Base-by-base conservation (phyloP, 192 early-diverging fungal genomes). In the Coemansia sp. region DNA sequence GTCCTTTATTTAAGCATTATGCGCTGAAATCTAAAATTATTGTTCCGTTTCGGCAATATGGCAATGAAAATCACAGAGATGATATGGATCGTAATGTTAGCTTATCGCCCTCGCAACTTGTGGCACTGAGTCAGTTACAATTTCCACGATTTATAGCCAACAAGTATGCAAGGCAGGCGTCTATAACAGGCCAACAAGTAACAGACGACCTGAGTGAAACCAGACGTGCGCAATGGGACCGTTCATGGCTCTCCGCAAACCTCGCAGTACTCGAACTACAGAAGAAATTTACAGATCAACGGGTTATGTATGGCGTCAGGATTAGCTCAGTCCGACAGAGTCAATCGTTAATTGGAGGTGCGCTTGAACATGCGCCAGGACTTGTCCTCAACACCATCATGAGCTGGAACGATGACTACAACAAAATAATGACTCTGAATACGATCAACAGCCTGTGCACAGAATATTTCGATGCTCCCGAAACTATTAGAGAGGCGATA, bases 71-170 rank as follows among this genome's bases (percentile, higher is more conserved):
- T 19, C 51, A 10, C 40, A 46, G 40, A 15, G 22, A 49, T 16
- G n/a, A 52, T 13, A 19, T 22, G 9, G 8, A 10, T 40, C 41
- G 13, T 39, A 41, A 52, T 21, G 54, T 32, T 12, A 40, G 67
- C 15, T 54, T 80, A 8, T 62, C 65, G 40, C 56, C 73, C 2
- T 60, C 74, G 9, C 71, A 76, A 63, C 61, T 61, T 3, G 66
- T 60, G 45, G 43, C 47, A 52, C 47, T 82, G 9, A 48, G 57
- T 52, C 79, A 82, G 47, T 65, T 71, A 11, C 79, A 73, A 42
- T 76, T 74, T 68, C 79, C 79, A 8, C 74, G 65, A 13, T 52
- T 52, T 40, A 73, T 82, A 41, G 68, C 70, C 12, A 15, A 71
- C 10, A 73, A 70, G 19, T 76, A 76, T 54, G 41, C 57, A 5